Percentiles rank a stretch among this genome's conserved stretches.
phyloP scores from a whole-genome alignment of 441 rosid species.

The Gossypium davidsonii region DNA sequence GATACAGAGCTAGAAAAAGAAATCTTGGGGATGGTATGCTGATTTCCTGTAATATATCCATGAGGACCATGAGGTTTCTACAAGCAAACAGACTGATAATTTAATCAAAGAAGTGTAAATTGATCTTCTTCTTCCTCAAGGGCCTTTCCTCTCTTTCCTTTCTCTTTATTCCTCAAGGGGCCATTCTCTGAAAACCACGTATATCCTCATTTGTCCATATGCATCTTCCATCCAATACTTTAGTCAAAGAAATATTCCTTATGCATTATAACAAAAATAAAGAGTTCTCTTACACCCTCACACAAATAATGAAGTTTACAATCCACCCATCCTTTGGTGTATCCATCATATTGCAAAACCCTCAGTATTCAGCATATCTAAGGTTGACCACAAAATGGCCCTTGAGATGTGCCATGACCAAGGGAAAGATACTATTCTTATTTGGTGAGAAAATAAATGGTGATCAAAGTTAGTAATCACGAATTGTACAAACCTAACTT shows the following conservation, averaged over 20 bases:
- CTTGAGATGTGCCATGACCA: background rate
- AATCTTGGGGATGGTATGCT: background rate
- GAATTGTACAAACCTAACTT: background rate
- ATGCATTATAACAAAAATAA: background rate
- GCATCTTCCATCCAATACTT: background rate
- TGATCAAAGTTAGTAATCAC: background rate
- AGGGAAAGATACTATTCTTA: background rate
- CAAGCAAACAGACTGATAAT: background rate
- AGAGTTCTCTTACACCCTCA: background rate
- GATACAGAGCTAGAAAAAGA: background rate
- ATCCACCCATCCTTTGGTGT: background rate
- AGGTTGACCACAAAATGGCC: background rate
- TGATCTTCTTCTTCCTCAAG: background rate
- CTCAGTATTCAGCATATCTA: conserved; percentile 4
- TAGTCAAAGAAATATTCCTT: background rate
- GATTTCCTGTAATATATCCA: background rate
- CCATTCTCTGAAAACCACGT: background rate
- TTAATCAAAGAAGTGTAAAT: background rate
- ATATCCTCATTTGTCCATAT: background rate
- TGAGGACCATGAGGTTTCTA: background rate
- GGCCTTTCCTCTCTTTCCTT: background rate
- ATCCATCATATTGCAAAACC: conserved; percentile 4
- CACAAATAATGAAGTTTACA: background rate
- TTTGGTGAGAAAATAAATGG: background rate
- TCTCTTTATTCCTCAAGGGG: conserved; percentile 3